Base-by-base conservation (phyloP, 306 rosid species). In the Luffa aegyptiaca region DNA sequence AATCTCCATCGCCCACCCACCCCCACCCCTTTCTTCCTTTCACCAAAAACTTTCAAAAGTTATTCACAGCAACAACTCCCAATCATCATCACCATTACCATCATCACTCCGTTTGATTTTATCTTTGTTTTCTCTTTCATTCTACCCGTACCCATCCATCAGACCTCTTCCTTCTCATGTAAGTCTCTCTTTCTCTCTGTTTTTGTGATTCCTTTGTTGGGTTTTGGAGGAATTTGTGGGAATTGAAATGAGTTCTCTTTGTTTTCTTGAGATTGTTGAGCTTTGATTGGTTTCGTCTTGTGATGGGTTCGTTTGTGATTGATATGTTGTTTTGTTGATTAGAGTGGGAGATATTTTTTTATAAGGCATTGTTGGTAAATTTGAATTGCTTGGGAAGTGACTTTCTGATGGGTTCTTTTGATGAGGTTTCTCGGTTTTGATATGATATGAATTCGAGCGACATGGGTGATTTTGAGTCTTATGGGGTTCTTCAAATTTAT, bases 401-500 rank as follows among this genome's bases (percentile, higher is more conserved):
- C 13, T 18, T 78, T 82, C 66, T 69, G 76, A 92, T 92, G 98
- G 93, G 91, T 71, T 84, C 93, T n/a, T 93, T 89, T 86, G 83
- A 77, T 81, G 90, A 83, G 57, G 73, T 79, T 37, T 76, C 87
- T 18, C 83, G 83, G 41, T 94, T 92, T 84, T 84, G 90, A 58
- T 94, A 88, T 83, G 88, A 87, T 52, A 88, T 92, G 26, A 86
- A 80, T 74, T 73, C 90, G 11, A 79, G 52, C 80, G 49, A 83
- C n/a, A 70, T 75, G 59, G 83, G 51, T 49, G 84, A 84, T 48
- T 81, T 71, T 0, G 89, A 88, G 39, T 92, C 92, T 68, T 84
- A 88, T 1, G 90, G 94, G 82, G 80, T 86, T 80, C 96, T 94
- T 55, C 97, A 94, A 49, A 85, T 94, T 74, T 90, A 70, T 88